A percentile compares a stretch with the other conserved stretches of the same genome.
Conservation (phyloP, 306 rosid genomes). For the Vicia faba region DNA sequence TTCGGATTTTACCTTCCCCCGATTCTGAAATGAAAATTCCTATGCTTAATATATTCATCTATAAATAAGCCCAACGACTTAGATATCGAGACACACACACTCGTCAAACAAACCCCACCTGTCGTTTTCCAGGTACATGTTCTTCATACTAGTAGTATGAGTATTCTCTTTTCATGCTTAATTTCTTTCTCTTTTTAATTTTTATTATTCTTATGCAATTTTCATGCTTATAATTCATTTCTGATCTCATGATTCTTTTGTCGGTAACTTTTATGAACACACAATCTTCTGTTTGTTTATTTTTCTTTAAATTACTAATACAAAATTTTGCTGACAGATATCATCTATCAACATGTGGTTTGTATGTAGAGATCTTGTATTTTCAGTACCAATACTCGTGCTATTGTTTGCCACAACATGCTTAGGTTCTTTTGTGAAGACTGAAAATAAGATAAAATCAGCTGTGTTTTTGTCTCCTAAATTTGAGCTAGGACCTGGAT, state of each 20-base stretch:
- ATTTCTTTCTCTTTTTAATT: too few species aligned
- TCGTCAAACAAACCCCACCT: too few species aligned
- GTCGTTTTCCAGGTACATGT: too few species aligned
- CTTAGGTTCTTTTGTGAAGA: slow-evolving; percentile 39
- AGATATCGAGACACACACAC: too few species aligned
- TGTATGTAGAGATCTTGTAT: slow-evolving; percentile 22
- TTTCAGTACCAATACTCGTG: slow-evolving; percentile 34
- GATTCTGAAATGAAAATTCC: too few species aligned
- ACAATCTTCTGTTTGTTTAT: not conserved
- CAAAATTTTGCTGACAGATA: slow-evolving; percentile 34
- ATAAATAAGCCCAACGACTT: too few species aligned
- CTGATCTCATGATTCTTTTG: not conserved
- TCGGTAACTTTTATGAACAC: not conserved
- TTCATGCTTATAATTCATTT: too few species aligned
- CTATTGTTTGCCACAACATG: slow-evolving; percentile 38
- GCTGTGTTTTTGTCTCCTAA: slow-evolving; percentile 52
- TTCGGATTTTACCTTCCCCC: too few species aligned
- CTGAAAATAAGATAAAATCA: slow-evolving; percentile 39
- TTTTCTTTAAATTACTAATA: not conserved
- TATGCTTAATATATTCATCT: too few species aligned
- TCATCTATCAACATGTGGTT: slow-evolving; percentile 39
- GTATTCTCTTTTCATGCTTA: too few species aligned
- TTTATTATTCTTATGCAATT: too few species aligned
- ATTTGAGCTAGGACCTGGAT: slow-evolving; percentile 59
- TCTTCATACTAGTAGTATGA: too few species aligned